A percentile compares a stretch with the other conserved stretches of the same genome.
Evolutionary conservation across 805 yeast species (phyloP).

Genomic region (Kodamaea hsintzibuensis): DNA sequence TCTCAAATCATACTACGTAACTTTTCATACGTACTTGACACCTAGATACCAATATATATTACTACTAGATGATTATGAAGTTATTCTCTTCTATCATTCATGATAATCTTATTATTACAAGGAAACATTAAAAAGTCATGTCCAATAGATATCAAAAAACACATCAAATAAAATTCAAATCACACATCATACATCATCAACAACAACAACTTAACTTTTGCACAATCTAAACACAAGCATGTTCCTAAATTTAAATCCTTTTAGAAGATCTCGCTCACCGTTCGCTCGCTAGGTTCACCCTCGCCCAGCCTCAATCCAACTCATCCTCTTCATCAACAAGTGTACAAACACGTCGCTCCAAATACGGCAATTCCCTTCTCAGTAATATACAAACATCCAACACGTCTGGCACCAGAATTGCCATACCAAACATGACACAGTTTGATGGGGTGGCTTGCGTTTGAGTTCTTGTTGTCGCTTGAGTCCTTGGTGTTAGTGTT

Average conservation of each 20-base stretch:
- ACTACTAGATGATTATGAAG: too few species aligned
- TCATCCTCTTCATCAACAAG: slow-evolving; percentile 3
- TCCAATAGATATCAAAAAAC: too few species aligned
- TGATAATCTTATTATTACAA: too few species aligned
- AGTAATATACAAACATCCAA: slow-evolving; percentile 2
- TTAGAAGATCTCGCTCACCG: neutral
- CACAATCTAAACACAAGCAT: neutral
- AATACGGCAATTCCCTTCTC: neutral
- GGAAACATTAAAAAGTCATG: too few species aligned
- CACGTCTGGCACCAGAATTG: neutral
- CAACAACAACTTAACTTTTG: too few species aligned
- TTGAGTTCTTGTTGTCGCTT: neutral
- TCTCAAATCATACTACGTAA: too few species aligned
- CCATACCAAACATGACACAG: neutral
- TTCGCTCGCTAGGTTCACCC: neutral
- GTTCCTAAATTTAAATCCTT: neutral
- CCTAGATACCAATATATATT: too few species aligned
- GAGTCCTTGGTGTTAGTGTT: neutral
- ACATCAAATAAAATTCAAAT: too few species aligned
- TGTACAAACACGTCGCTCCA: slow-evolving; percentile 7
- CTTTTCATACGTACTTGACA: too few species aligned
- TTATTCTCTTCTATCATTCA: too few species aligned
- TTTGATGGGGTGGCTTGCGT: neutral
- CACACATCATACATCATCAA: too few species aligned
- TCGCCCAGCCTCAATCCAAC: neutral